phyloP scores from a whole-genome alignment of 2,329 filamentous ascomycete genomes.

The Stemphylium vesicarium region DNA sequence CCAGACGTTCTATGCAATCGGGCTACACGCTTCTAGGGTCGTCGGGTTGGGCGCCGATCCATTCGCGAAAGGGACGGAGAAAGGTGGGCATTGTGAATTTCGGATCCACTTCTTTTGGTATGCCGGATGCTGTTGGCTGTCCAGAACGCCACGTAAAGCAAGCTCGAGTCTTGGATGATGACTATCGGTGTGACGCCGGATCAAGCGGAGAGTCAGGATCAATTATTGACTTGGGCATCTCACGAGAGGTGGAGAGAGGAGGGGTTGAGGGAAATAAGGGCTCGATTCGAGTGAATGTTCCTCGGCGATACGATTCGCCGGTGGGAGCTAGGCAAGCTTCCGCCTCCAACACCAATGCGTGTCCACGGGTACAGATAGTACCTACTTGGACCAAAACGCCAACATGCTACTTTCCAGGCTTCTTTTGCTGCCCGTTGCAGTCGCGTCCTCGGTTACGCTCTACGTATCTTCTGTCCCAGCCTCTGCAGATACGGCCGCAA shows the following conservation, averaged over 20 bases:
- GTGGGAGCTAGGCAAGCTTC: conserved; percentile 14
- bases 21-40: conserved; percentile 17
- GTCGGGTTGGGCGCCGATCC: conserved; percentile 27
- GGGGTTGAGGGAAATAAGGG: neutral
- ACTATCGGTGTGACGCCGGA: conserved; percentile 12
- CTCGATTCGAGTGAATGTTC: conserved; percentile 11
- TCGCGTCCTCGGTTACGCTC: conserved; percentile 48
- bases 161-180: conserved; percentile 12
- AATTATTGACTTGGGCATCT: neutral
- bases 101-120: conserved; percentile 40
- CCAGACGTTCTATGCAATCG: conserved; percentile 27
- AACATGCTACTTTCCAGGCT: conserved; percentile 48
- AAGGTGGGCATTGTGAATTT: conserved; percentile 42
- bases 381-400: conserved; percentile 10
- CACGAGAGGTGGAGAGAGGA: neutral
- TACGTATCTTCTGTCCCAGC: conserved; percentile 79
- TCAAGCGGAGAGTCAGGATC: conserved; percentile 7
- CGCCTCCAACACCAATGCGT: conserved; percentile 10
- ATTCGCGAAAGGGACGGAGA: conserved; percentile 24
- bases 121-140: conserved; percentile 28
- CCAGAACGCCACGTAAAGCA: conserved; percentile 31
- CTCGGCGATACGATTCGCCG: conserved; percentile 26
- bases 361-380: neutral
- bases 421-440: conserved; percentile 46
- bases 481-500: conserved; percentile 58